Evolutionary conservation across 2,329 filamentous ascomycete species (phyloP).

Genomic region (Colletotrichum ledebouriae): DNA sequence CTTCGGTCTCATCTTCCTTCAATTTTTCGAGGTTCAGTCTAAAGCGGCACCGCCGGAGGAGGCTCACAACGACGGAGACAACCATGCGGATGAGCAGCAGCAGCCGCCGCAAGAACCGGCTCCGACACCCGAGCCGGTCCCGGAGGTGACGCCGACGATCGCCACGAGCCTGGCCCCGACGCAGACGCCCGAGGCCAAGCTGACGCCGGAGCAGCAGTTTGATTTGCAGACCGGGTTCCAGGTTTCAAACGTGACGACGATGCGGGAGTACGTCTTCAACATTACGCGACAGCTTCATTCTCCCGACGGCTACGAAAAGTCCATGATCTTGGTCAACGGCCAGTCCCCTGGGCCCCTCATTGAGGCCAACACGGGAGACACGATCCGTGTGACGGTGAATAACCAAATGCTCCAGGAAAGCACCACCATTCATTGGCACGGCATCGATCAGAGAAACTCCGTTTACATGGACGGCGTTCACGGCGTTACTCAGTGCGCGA

Average conservation of each 20-base stretch:
- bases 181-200: conserved; percentile 23
- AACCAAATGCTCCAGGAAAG: conserved; percentile 53
- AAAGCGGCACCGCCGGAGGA: conserved; percentile 28
- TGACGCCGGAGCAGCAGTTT: conserved; percentile 34
- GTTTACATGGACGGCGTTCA: conserved; percentile 76
- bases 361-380: conserved; percentile 59
- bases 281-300: conserved; percentile 62
- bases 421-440: conserved; percentile 77
- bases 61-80: conserved; percentile 24
- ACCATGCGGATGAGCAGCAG: conserved; percentile 22
- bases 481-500: conserved; percentile 71
- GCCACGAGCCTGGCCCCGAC: conserved; percentile 18
- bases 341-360: conserved; percentile 77
- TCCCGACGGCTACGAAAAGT: conserved; percentile 68
- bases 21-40: conserved; percentile 36
- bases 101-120: conserved; percentile 11
- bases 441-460: conserved; percentile 73
- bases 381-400: conserved; percentile 55
- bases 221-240: conserved; percentile 30
- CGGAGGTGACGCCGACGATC: conserved; percentile 23
- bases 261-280: conserved; percentile 67
- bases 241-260: conserved; percentile 23
- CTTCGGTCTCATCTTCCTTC: conserved; percentile 38
- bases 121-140: conserved; percentile 9
- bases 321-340: conserved; percentile 73